Percentiles rank a stretch among this genome's conserved stretches.
Evolutionary conservation across 2,329 filamentous ascomycete genomes (phyloP).

Genomic region (Penicillium sp.): DNA sequence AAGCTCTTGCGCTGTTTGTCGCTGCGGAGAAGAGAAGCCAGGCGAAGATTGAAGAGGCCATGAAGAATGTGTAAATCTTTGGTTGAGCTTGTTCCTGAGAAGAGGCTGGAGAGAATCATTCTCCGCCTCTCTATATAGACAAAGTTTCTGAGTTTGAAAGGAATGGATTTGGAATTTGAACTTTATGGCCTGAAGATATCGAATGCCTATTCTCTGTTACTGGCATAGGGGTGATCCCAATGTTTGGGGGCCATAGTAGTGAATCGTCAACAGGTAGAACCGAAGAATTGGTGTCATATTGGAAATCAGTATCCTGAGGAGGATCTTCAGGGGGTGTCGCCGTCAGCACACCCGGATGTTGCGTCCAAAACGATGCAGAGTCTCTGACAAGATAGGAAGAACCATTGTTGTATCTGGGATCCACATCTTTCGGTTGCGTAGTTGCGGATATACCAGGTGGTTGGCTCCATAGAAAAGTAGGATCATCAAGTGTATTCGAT

Average conservation of each 20-base stretch:
- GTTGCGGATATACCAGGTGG: neutral
- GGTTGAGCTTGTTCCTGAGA: neutral
- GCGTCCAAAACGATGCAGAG: conserved; percentile 12
- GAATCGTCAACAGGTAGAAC: neutral
- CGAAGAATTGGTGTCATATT: neutral
- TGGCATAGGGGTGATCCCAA: neutral
- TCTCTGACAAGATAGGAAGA: conserved; percentile 4
- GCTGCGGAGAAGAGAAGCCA: conserved; percentile 16
- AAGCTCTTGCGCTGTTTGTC: conserved; percentile 14
- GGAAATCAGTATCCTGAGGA: neutral
- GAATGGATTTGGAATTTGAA: neutral
- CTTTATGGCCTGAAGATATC: neutral
- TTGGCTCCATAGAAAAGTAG: conserved; percentile 2
- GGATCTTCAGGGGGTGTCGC: neutral
- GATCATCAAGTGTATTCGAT: neutral
- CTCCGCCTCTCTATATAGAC: neutral
- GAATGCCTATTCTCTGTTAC: neutral
- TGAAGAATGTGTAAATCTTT: conserved; percentile 5
- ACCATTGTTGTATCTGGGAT: neutral
- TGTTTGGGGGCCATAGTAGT: neutral
- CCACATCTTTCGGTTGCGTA: conserved; percentile 2
- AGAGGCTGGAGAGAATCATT: neutral
- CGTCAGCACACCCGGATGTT: neutral
- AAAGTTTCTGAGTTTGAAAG: conserved; percentile 2
- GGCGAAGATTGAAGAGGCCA: conserved; percentile 17